Evolutionary conservation across 805 yeast genomes (phyloP), one percentile per base, ranked within the genome.

Genomic region (Clavispora carvajalis): DNA sequence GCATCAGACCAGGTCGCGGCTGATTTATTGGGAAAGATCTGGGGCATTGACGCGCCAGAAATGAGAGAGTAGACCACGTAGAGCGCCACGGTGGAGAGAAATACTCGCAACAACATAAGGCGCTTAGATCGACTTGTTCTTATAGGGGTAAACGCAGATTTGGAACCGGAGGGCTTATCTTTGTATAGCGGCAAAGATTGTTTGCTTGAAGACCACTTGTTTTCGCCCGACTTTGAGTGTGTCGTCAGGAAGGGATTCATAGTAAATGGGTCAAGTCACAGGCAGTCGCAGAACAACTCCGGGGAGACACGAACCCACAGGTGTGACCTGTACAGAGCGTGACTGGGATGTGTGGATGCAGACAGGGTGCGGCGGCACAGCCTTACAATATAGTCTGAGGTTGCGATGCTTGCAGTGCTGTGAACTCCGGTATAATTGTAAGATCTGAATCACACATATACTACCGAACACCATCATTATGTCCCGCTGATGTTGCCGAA

Each of bases 1-100:
- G 78, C 73, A 3, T 49, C 48, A 2, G 53, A 44, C 87, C 87
- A 80, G 12, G 47, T 22, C 5, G 35, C 22, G 3, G 36, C 15
- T 4, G 40, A 12, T 23, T 11, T 33, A 16, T 30, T 5, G 15
- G 22, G 5, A 22, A 39, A 34, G 7, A 17, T n/a, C 5, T 39
- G 18, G 3, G 33, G 26, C 9, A 30, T 18, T 3, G 40, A 36
- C 12, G 41, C 26, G 13, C 38, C 36, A 22, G 30, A n/a, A 11
- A 36, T 6, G 33, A 41, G 33, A 35, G 37, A 39, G 39, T 43
- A 48, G 16, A 47, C 33, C 22, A 41, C 23, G 43, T 49, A 47
- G 26, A 51, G 34, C 17, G 39, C 45, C 22, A 49, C 18, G 17
- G 39, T 37, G 7, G 43, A 39, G n/a, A 51, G 19, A 22, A 43